Evolutionary conservation across 805 yeast genomes (phyloP).

Genomic region (Kodamaea lidongshanica): DNA sequence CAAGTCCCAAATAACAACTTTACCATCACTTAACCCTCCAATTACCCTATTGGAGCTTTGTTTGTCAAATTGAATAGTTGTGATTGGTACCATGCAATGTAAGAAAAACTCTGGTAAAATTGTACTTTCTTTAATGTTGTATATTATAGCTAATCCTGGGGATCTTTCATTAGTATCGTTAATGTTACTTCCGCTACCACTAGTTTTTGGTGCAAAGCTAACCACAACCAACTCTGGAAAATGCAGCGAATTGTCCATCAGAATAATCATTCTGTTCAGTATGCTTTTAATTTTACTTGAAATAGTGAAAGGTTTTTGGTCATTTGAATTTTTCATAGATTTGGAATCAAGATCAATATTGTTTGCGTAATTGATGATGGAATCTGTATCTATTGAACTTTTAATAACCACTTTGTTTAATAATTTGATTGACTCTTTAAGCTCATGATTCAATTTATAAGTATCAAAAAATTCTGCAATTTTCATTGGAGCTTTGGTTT

Average conservation of each 20-base stretch:
- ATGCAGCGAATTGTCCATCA: slow-evolving; percentile 11
- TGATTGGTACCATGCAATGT: slow-evolving; percentile 35
- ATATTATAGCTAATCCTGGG: slow-evolving; percentile 11
- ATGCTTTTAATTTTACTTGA: neutral
- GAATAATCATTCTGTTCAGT: slow-evolving; percentile 2
- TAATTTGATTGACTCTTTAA: slow-evolving; percentile 20
- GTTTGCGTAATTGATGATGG: slow-evolving; percentile 6
- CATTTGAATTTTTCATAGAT: slow-evolving; percentile 1
- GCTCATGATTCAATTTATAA: slow-evolving; percentile 13
- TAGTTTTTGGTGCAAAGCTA: slow-evolving; percentile 3
- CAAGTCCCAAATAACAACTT: slow-evolving; percentile 47
- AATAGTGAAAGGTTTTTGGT: slow-evolving; percentile 3
- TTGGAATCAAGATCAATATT: slow-evolving; percentile 6
- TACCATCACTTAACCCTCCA: slow-evolving; percentile 48
- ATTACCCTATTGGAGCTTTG: slow-evolving; percentile 34
- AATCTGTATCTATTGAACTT: slow-evolving; percentile 2
- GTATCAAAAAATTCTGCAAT: slow-evolving; percentile 12
- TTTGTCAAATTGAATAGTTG: slow-evolving; percentile 35
- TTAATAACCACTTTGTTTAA: slow-evolving; percentile 15
- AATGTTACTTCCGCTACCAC: neutral
- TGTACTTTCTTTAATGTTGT: slow-evolving; percentile 6
- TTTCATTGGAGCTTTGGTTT: neutral
- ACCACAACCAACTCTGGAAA: slow-evolving; percentile 12
- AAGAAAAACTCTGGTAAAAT: slow-evolving; percentile 34
- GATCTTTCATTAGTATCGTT: slow-evolving; percentile 1